Evolutionary conservation across 371 early-diverging fungal genomes (phyloP), one percentile per base, ranked within the genome.

Genomic region (Batkoa obscura): DNA sequence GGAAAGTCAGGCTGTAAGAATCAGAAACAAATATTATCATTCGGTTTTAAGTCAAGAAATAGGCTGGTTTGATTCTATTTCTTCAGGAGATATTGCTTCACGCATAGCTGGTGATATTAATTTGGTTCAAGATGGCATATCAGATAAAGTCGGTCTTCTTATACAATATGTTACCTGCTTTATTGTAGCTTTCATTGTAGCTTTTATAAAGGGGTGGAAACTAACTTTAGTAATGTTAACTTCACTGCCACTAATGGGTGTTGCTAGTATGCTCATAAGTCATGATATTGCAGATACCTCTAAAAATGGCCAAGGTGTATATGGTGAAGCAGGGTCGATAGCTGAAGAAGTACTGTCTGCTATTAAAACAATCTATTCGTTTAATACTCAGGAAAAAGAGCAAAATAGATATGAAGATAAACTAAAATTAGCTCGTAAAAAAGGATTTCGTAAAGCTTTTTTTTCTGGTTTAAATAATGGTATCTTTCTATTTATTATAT

Each of bases 291-390:
- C 10, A 33, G 50, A 17, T 55, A 47, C 8, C 57, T 56, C 32
- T 57, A 62, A 45, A 41, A 33, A 6, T 43, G 43, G 43, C 31
- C 41, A 42, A 32, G 43, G 13, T 17, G 23, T 23, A 2, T 55
- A 55, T 33, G 39, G 43, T n/a, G 43, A 55, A 9, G 6, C 57
- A 32, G 35, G 49, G 5, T 76, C 79, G 64, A 76, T 79, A 45
- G 86, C 90, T 48, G 75, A 78, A 62, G 96, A 95, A 64, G 86
- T 87, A 13, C 80, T 91, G 54, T 75, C 76, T 49, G 79, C 81
- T 62, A 83, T 95, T 43, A 77, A 90, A 37, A 93, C 94, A 0
- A 88, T 95, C 13, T 78, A 80, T 43, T 72, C 86, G 0, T 71
- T 95, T 15, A 83, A 83, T 37, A 80, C 83, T 58, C 90, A 95